Conservation (phyloP, 805 yeast species). For the Nakazawaea populi region DNA sequence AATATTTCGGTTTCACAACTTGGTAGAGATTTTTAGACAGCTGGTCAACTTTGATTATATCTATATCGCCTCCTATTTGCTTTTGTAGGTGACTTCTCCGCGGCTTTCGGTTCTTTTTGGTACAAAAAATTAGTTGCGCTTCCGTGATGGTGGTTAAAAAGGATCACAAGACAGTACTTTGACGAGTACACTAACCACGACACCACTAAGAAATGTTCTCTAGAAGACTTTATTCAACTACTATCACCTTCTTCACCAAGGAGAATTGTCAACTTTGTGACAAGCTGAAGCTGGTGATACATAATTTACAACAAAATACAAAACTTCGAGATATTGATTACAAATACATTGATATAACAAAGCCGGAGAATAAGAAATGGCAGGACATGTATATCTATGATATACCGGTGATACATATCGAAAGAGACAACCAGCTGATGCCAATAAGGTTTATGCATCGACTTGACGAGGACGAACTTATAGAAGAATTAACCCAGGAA, state of each 20-base stretch:
- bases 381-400: slow-evolving; percentile 70
- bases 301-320: slow-evolving; percentile 31
- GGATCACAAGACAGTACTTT: neutral
- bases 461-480: slow-evolving; percentile 47
- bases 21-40: neutral
- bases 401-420: slow-evolving; percentile 72
- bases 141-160: too few species aligned
- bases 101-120: too few species aligned
- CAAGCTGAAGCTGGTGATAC: slow-evolving; percentile 51
- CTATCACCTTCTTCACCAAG: slow-evolving; percentile 60
- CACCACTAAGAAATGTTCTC: neutral
- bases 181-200: neutral
- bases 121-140: too few species aligned
- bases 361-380: slow-evolving; percentile 55
- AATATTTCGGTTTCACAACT: too few species aligned
- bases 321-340: slow-evolving; percentile 25
- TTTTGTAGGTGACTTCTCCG: too few species aligned
- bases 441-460: slow-evolving; percentile 66
- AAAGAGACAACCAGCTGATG: slow-evolving; percentile 36
- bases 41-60: too few species aligned
- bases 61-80: too few species aligned
- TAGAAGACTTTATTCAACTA: slow-evolving; percentile 11
- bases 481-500: slow-evolving; percentile 42
- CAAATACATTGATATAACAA: slow-evolving; percentile 50
- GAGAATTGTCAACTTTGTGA: slow-evolving; percentile 65